Base-by-base conservation (phyloP, 805 yeast species). In the Candida tammaniensis region DNA sequence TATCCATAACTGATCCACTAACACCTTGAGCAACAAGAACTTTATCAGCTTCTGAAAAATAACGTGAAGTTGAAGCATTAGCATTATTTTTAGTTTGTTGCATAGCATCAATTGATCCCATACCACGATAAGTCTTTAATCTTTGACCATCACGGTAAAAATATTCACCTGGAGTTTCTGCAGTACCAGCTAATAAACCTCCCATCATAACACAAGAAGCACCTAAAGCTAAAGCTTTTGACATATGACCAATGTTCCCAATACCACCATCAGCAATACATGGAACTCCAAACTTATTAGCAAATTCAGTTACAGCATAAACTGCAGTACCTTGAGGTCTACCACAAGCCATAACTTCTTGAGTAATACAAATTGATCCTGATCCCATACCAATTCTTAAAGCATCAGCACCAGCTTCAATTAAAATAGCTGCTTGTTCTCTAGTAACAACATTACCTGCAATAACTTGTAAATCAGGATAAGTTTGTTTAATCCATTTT, bases 271-370 rank as follows among this genome's bases (percentile, higher is more conserved):
- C 98, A 49, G 98, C 98, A 53, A 93, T 88, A 69, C 96, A 86
- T 61, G 98, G 98, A 48, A 93, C 95, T 61, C 98, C 98, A 59
- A 91, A 93, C 63, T 80, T 77, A 68, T 81, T 82, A 48, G 98
- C 94, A 59, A 93, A 89, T 72, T 91, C 89, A 46, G 93, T 76
- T 36, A 93, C 98, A 49, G 80, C 82, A 76, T 78, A 89, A 36
- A 93, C 98, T 42, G 98, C 98, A 48, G 98, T 88, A 70, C 98
- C 98, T 74, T 93, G 98, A 43, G 98, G 98, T 77, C 98, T 88
- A 70, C 98, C 98, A 71, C 96, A 95, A 34, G 98, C 98, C 98
- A 93, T 93, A 42, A 93, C 98, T 72, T 93, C 98, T 73, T 93
- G 98, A 35, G 98, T 93, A 61, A 93, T 93, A 78, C 98, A 93